Percentiles rank a stretch among this genome's conserved stretches.
phyloP scores from a whole-genome alignment of 176 grass and related monocot species.

The Stipa capillata region DNA sequence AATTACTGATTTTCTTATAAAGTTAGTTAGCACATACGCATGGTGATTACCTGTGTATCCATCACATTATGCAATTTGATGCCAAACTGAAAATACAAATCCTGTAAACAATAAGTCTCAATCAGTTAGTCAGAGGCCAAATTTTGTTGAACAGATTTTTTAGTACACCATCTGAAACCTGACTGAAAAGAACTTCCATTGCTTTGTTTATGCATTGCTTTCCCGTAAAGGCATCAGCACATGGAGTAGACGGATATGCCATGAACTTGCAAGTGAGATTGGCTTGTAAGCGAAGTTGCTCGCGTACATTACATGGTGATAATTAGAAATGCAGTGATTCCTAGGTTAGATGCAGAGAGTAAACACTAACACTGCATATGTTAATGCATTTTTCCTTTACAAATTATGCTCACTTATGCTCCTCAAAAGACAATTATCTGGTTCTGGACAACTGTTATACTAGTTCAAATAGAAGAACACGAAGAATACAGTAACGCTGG shows the following conservation, averaged over 20 bases:
- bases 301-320: background rate
- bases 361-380: slow-evolving; percentile 1
- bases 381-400: too few relatives aligned
- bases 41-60: slow-evolving; percentile 81
- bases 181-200: slow-evolving; percentile 61
- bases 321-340: slow-evolving; percentile 7
- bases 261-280: slow-evolving; percentile 60
- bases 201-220: slow-evolving; percentile 64
- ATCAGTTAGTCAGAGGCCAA: background rate
- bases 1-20: background rate
- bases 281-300: slow-evolving; percentile 3
- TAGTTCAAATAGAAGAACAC: too few relatives aligned
- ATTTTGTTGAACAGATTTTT: too few relatives aligned
- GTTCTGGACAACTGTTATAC: too few relatives aligned
- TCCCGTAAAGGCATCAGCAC: slow-evolving; percentile 45
- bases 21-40: background rate
- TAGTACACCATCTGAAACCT: slow-evolving; percentile 16
- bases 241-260: slow-evolving; percentile 69
- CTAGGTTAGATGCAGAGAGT: background rate
- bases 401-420: too few relatives aligned
- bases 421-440: too few relatives aligned
- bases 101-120: slow-evolving; percentile 55
- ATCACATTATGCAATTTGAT: slow-evolving; percentile 94
- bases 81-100: slow-evolving; percentile 94
- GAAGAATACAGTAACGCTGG: too few relatives aligned